Conservation (phyloP, 2,329 filamentous ascomycete species). For the Beauveria australis region DNA sequence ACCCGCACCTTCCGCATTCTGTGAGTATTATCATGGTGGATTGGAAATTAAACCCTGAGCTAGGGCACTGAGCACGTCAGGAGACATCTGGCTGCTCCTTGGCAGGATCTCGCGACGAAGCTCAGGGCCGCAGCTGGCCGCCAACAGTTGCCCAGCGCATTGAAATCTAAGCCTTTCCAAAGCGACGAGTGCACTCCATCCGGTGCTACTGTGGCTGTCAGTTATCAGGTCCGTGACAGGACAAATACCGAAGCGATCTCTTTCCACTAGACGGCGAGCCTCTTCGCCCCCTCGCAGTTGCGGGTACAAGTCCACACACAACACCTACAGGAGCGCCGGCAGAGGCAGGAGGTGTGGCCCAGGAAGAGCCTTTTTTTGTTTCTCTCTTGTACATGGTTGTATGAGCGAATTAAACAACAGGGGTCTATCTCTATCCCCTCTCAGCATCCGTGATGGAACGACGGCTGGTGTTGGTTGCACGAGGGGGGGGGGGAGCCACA, state of each 20-base stretch:
- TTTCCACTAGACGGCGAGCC: not conserved
- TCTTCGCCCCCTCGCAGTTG: slow-evolving; percentile 1
- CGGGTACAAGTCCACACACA: not conserved
- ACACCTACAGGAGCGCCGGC: not conserved
- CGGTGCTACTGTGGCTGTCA: slow-evolving; percentile 1
- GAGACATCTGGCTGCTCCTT: not conserved
- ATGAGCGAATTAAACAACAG: slow-evolving; percentile 2
- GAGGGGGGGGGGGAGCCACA: not conserved
- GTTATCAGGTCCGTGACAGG: not conserved
- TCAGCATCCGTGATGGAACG: not conserved
- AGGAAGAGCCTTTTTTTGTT: not conserved
- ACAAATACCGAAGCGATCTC: slow-evolving; percentile 8
- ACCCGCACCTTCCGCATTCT: not conserved
- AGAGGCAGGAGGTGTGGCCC: not conserved
- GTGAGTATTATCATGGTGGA: not conserved
- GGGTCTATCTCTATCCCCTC: not conserved
- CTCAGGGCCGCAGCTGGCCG: not conserved
- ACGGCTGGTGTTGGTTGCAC: slow-evolving; percentile 8
- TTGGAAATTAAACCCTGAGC: not conserved
- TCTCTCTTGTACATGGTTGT: not conserved
- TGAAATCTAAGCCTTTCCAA: not conserved
- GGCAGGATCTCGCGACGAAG: not conserved
- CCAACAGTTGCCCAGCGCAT: not conserved
- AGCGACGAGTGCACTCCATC: not conserved
- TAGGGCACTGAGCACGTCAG: not conserved